Percentiles rank a stretch among this genome's conserved stretches.
Evolutionary conservation across 2,329 filamentous ascomycete genomes (phyloP).

Genomic region (Geosmithia flava): DNA sequence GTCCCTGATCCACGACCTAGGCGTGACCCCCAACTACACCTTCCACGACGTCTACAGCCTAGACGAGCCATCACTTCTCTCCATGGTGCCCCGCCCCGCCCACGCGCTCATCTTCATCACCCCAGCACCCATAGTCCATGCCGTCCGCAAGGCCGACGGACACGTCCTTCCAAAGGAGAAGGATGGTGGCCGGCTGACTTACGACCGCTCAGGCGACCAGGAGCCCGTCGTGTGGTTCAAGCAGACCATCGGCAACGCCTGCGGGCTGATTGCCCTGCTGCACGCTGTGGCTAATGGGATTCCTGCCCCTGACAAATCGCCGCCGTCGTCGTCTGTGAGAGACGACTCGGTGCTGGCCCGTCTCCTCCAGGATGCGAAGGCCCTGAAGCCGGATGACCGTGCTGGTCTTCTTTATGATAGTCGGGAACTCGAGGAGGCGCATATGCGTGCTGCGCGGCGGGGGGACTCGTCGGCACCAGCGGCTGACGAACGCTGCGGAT

Average conservation of each 20-base stretch:
- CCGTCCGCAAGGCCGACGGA: constrained; percentile 17
- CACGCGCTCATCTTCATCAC: constrained; percentile 72
- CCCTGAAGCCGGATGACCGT: constrained; percentile 43
- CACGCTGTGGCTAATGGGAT: constrained; percentile 60
- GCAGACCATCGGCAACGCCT: constrained; percentile 75
- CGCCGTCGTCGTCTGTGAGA: not conserved
- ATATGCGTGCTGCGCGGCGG: constrained; percentile 53
- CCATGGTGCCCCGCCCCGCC: constrained; percentile 59
- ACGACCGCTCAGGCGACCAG: constrained; percentile 17
- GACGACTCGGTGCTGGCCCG: constrained; percentile 39
- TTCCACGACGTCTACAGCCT: constrained; percentile 80
- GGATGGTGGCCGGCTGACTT: constrained; percentile 6
- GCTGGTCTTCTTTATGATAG: constrained; percentile 62
- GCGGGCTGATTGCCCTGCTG: constrained; percentile 66
- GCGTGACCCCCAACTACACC: constrained; percentile 51
- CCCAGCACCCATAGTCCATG: constrained; percentile 41
- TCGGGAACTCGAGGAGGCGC: constrained; percentile 57
- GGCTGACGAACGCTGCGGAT: constrained; percentile 48
- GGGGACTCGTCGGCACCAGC: constrained; percentile 57
- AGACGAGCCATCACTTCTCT: constrained; percentile 63
- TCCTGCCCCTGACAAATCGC: too few relatives aligned
- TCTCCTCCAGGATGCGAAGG: constrained; percentile 50
- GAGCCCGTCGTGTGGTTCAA: constrained; percentile 74
- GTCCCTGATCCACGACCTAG: constrained; percentile 56
- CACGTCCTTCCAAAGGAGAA: constrained; percentile 8